phyloP scores from a whole-genome alignment of 208 protist species.

The Trypanosoma brucei region DNA sequence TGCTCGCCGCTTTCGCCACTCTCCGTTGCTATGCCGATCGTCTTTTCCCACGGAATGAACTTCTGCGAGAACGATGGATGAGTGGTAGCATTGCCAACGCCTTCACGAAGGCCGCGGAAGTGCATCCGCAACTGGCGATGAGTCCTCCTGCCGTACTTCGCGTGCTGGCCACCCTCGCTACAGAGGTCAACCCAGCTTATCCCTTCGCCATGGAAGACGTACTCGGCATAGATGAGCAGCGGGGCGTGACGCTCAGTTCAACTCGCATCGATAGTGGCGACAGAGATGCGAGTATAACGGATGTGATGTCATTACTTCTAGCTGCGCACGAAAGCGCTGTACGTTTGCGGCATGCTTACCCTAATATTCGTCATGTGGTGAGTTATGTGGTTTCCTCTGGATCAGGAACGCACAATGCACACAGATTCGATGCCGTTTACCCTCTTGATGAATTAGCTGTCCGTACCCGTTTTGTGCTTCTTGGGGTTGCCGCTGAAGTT shows the following conservation, averaged over 20 bases:
- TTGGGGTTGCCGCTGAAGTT: slow-evolving; percentile 9
- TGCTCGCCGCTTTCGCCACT: slow-evolving; percentile 18
- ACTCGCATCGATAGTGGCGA: neutral
- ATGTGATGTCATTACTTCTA: slow-evolving; percentile 10
- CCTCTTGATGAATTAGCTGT: slow-evolving; percentile 32
- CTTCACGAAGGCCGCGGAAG: slow-evolving; percentile 1
- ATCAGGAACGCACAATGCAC: neutral
- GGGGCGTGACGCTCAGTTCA: neutral
- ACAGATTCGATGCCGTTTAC: slow-evolving; percentile 7
- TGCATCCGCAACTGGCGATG: neutral
- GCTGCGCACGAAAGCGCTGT: slow-evolving; percentile 1
- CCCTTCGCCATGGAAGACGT: slow-evolving; percentile 10
- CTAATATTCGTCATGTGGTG: slow-evolving; percentile 13
- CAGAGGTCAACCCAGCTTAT: slow-evolving; percentile 20
- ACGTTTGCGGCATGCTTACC: slow-evolving; percentile 14
- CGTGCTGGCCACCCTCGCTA: slow-evolving; percentile 9
- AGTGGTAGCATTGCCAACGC: slow-evolving; percentile 13
- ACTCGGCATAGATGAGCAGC: neutral
- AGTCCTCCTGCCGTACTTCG: slow-evolving; percentile 20
- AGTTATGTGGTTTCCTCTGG: too few relatives aligned
- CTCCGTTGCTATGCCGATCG: slow-evolving; percentile 14
- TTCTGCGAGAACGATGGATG: slow-evolving; percentile 31
- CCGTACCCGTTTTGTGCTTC: slow-evolving; percentile 27
- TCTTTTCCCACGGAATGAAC: slow-evolving; percentile 14
- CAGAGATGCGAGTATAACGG: neutral